phyloP scores from a whole-genome alignment of 2,329 filamentous ascomycete genomes.

The Calonectria naviculata region DNA sequence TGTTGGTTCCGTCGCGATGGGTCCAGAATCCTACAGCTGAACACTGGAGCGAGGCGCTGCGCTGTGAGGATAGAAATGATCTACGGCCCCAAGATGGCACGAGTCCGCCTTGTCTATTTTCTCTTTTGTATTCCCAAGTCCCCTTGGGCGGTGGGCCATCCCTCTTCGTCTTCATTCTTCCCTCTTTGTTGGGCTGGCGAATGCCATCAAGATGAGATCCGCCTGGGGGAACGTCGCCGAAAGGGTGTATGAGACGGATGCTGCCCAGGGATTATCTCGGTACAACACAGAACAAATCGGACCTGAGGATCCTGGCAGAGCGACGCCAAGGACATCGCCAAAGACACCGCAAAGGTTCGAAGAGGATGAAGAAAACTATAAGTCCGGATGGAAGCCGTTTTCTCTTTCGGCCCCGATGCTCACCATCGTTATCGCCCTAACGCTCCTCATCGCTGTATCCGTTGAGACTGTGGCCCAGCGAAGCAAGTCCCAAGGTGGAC shows the following conservation, averaged over 20 bases:
- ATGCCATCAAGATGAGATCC: conserved; percentile 7
- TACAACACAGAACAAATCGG: not conserved
- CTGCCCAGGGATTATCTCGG: not conserved
- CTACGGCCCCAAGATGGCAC: not conserved
- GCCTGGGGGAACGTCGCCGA: conserved; percentile 9
- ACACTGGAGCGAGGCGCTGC: not conserved
- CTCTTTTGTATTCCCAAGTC: not conserved
- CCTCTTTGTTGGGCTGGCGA: not conserved
- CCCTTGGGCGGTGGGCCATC: not conserved
- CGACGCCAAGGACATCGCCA: not conserved
- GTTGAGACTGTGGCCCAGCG: conserved; percentile 57
- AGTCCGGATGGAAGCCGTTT: conserved; percentile 34
- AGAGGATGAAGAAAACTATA: not conserved
- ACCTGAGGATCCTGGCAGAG: not conserved
- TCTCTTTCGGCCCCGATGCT: conserved; percentile 49
- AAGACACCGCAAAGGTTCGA: conserved; percentile 10
- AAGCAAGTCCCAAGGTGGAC: conserved; percentile 54
- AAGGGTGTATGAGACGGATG: conserved; percentile 7
- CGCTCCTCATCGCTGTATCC: conserved; percentile 52
- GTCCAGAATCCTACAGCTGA: not conserved
- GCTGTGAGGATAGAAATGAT: not conserved
- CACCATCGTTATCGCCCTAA: conserved; percentile 46
- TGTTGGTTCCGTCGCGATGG: conserved; percentile 27
- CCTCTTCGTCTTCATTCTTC: not conserved
- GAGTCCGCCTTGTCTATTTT: not conserved